Evolutionary conservation across 352 stramenopile genomes (phyloP), one percentile per base, ranked within the genome.

Genomic region (Phytophthora crassamura): DNA sequence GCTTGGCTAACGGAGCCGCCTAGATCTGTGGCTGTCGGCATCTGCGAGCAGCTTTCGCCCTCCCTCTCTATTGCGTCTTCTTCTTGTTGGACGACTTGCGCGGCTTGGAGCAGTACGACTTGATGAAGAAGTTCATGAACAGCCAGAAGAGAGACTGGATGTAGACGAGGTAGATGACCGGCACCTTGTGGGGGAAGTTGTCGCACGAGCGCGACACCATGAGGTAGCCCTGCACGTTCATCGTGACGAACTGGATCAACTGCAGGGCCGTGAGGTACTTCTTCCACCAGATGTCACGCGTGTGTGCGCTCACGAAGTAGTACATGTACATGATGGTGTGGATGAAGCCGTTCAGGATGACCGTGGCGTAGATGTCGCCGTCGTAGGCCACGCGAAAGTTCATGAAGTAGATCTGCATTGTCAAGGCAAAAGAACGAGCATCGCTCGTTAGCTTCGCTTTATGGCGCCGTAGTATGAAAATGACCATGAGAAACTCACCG

Each of bases 291-390:
- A 99, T 98, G 60, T 97, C 88, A 64, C 95, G 97, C 48, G 95
- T 98, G 81, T 99, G 94, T 62, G 98, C 96, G 77, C 90, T 97
- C 38, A 99, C 96, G 64, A 98, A 98, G 90, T 99, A 99, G 80
- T 99, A 99, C 38, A 94, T 98, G 88, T 99, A 99, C 97, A 99
- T 99, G 67, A 99, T 95, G 22, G 94, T 98, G 82, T 99, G 97
- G 69, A 99, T 98, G 74, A 98, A 98, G 47, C 93, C 92, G 74
- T 99, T 99, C 34, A 99, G 75, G 32, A 98, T 84, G 66, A 99
- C 97, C 33, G 96, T 99, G 28, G 98, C 82, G 79, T 97, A 99
- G 54, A 99, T 93, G 78, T 99, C 97, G 50, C 96, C 96, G 77
- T 99, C 96, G 69, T 98, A 98, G 22, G 92, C 90, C 2, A 97